Conservation (phyloP, 352 stramenopile species). For the Pythium oligandrum region DNA sequence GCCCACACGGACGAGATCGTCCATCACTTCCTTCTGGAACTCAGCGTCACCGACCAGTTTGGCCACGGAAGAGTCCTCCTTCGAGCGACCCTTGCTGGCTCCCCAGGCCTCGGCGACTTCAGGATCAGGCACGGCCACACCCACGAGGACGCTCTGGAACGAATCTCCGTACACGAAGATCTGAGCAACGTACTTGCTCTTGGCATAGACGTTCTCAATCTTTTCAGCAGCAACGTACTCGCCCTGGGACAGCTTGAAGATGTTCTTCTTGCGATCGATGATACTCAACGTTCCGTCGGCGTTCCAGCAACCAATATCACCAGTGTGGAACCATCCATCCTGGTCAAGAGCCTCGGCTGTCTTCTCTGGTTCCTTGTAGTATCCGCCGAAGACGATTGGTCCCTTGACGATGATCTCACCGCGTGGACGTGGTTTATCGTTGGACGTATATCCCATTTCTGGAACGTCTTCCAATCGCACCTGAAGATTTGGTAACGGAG, state of each 20-base stretch:
- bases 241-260: constrained; percentile 89
- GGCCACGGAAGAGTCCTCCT: constrained; percentile 22
- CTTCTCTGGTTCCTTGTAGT: constrained; percentile 91
- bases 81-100: constrained; percentile 21
- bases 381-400: constrained; percentile 80
- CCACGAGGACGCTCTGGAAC: constrained; percentile 89
- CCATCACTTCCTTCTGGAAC: constrained; percentile 63
- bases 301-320: constrained; percentile 93
- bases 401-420: constrained; percentile 56
- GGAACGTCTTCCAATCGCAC: constrained; percentile 91
- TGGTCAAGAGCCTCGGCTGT: constrained; percentile 87
- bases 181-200: constrained; percentile 87
- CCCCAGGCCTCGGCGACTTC: constrained; percentile 15
- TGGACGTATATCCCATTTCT: constrained; percentile 93
- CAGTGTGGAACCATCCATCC: constrained; percentile 93
- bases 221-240: constrained; percentile 96
- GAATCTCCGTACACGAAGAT: constrained; percentile 94
- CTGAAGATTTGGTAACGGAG: constrained; percentile 72
- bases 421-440: constrained; percentile 45
- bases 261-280: constrained; percentile 87
- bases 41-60: constrained; percentile 39
- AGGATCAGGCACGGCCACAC: constrained; percentile 81
- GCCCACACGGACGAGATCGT: constrained; percentile 53
- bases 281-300: constrained; percentile 84
- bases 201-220: constrained; percentile 92